Base-by-base conservation (phyloP, 2,329 filamentous ascomycete species). In the Aspergillus pseudoglaucus region DNA sequence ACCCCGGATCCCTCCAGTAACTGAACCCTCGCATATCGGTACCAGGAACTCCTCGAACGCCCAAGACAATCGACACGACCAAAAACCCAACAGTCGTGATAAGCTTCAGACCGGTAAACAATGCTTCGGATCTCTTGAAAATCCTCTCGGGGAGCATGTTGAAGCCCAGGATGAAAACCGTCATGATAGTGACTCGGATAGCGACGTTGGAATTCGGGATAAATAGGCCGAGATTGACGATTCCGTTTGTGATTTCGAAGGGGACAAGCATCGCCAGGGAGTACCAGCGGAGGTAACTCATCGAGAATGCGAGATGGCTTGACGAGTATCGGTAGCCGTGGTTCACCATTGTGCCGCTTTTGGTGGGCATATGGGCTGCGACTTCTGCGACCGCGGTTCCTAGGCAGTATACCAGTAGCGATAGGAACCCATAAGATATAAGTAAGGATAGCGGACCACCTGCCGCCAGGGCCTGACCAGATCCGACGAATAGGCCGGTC, bases 241-340 rank as follows among this genome's bases (percentile, higher is more conserved):
- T 77, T 23, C 81, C 80, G n/a, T 82, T 82, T 0, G 79, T 80
- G 49, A 85, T 82, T 63, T 86, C 83, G 50, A 79, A 76, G 46
- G 71, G 74, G 2, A 76, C 66, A 25, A 74, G 63, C 48, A 76
- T 67, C 3, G 72, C 66, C 39, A 68, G 54, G 1, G 69, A 63
- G 46, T 72, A 75, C 74, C 74, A 76, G 44, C 75, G 74, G 30
- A 71, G 60, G 44, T 66, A 69, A 22, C 63, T 63, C 14, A 68
- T 57, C 14, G 69, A 60, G 47, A 73, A 70, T 6, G 63, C 67
- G 44, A 71, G 46, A 42, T 66, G 69, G 38, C 57, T 59, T 20
- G 67, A 68, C 22, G 65, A 61, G 47, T 72, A 72, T 38, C 61
- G 60, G 53, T 69, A 70, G 20, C 60, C 64, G 50, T 72, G 66